Evolutionary conservation across 2,329 filamentous ascomycete genomes (phyloP).

Genomic region (Cladosporium sp.): DNA sequence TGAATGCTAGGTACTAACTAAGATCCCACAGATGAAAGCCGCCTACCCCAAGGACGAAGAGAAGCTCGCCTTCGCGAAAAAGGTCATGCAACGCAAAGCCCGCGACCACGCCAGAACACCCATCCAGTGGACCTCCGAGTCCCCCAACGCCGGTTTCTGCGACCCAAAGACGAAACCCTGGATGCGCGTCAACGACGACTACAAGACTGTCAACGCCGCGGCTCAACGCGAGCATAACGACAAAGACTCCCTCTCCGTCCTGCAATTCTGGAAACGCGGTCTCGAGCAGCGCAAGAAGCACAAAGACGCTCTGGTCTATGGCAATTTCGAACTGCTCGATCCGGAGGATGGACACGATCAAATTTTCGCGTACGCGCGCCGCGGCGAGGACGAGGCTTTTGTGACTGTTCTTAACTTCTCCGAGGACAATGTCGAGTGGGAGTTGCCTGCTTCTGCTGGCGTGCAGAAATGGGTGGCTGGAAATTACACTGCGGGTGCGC

Average conservation of each 20-base stretch:
- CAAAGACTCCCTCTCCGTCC: constrained; percentile 42
- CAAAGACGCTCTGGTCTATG: constrained; percentile 58
- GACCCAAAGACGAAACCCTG: constrained; percentile 48
- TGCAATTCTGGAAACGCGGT: constrained; percentile 59
- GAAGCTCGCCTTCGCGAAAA: constrained; percentile 45
- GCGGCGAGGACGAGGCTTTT: constrained; percentile 27
- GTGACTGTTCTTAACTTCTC: constrained; percentile 35
- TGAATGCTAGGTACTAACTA: neutral
- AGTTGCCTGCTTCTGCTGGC: constrained; percentile 29
- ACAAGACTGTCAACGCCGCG: constrained; percentile 53
- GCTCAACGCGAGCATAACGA: constrained; percentile 41
- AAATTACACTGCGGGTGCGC: constrained; percentile 28
- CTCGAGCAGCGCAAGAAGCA: constrained; percentile 54
- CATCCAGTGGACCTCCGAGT: constrained; percentile 59
- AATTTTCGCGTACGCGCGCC: constrained; percentile 50
- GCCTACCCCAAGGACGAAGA: constrained; percentile 32
- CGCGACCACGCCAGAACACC: constrained; percentile 65
- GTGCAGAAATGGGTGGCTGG: constrained; percentile 33
- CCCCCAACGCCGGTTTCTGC: constrained; percentile 59
- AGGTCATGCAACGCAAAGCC: constrained; percentile 55
- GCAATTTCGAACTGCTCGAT: constrained; percentile 53
- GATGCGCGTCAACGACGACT: constrained; percentile 58
- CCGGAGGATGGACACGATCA: constrained; percentile 41
- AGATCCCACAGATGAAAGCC: constrained; percentile 31
- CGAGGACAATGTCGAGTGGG: constrained; percentile 28